phyloP scores from a whole-genome alignment of 352 stramenopile genomes.

The Plasmopara viticola region DNA sequence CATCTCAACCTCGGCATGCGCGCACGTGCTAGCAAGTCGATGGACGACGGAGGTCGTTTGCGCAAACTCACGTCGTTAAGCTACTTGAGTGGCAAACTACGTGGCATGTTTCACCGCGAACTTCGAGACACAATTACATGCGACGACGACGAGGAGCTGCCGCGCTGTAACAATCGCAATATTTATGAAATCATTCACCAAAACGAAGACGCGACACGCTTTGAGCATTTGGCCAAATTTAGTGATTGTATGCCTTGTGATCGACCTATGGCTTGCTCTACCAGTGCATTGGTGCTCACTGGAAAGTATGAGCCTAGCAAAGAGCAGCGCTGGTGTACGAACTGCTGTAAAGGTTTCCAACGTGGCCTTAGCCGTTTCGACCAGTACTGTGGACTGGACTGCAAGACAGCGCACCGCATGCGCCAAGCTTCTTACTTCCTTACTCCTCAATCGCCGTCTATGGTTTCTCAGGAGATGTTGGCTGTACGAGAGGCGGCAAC shows the following conservation, averaged over 20 bases:
- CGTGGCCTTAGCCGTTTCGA: conserved; percentile 60
- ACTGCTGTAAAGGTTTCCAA: conserved; percentile 76
- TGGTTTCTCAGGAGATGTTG: conserved; percentile 16
- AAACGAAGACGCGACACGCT: conserved; percentile 22
- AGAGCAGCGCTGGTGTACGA: conserved; percentile 69
- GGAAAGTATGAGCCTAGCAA: conserved; percentile 49
- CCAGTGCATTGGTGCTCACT: conserved; percentile 14
- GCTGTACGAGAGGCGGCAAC: conserved; percentile 14
- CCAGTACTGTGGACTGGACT: conserved; percentile 62
- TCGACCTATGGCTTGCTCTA: conserved; percentile 8
- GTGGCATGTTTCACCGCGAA: conserved; percentile 42
- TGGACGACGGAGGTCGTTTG: conserved; percentile 33
- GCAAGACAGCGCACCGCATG: conserved; percentile 53
- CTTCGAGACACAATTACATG: conserved; percentile 54
- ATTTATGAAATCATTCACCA: conserved; percentile 48
- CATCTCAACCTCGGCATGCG: conserved; percentile 3
- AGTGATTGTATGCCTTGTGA: conserved; percentile 3
- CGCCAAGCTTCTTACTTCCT: conserved; percentile 24
- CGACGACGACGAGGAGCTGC: conserved; percentile 49
- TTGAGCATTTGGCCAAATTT: conserved; percentile 25
- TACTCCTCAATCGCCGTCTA: conserved; percentile 17
- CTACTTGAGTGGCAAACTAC: conserved; percentile 52
- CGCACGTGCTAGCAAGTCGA: conserved; percentile 14
- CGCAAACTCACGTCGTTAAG: conserved; percentile 56
- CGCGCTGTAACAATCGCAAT: conserved; percentile 23